phyloP scores from a whole-genome alignment of 345 rosid species.

The Nasturtium officinale region DNA sequence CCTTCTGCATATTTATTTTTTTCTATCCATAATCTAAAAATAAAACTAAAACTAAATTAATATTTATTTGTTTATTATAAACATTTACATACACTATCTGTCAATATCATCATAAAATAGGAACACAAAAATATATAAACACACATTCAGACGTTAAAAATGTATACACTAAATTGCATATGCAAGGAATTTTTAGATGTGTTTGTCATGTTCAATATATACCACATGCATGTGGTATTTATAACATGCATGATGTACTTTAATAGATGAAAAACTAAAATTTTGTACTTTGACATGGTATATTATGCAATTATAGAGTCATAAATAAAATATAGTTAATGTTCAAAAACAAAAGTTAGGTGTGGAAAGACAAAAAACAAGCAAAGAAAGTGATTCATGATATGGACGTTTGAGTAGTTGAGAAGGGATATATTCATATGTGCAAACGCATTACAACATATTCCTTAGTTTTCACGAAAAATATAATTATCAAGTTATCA shows the following conservation, averaged over 20 bases:
- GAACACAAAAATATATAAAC: background rate
- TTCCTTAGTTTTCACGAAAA: constrained; percentile 44
- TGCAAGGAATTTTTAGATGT: constrained; percentile 12
- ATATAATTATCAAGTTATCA: constrained; percentile 21
- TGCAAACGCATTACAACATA: constrained; percentile 42
- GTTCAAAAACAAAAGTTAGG: constrained; percentile 36
- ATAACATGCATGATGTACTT: constrained; percentile 2
- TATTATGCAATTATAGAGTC: constrained; percentile 28
- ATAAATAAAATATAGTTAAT: constrained; percentile 10
- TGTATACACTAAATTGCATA: constrained; percentile 1
- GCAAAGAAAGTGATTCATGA: constrained; percentile 38
- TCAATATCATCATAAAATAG: background rate
- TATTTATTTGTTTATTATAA: background rate
- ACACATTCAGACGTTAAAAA: too few species aligned
- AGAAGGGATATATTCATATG: constrained; percentile 43
- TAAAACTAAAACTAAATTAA: background rate
- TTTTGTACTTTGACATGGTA: constrained; percentile 10
- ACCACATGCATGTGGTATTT: background rate
- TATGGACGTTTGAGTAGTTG: constrained; percentile 46
- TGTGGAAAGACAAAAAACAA: constrained; percentile 33
- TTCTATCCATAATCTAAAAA: background rate
- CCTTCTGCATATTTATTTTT: background rate
- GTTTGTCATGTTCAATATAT: constrained; percentile 9
- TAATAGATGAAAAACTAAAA: background rate
- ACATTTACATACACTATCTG: background rate